Conservation (phyloP, 805 yeast genomes). For the Naumovozyma baii region DNA sequence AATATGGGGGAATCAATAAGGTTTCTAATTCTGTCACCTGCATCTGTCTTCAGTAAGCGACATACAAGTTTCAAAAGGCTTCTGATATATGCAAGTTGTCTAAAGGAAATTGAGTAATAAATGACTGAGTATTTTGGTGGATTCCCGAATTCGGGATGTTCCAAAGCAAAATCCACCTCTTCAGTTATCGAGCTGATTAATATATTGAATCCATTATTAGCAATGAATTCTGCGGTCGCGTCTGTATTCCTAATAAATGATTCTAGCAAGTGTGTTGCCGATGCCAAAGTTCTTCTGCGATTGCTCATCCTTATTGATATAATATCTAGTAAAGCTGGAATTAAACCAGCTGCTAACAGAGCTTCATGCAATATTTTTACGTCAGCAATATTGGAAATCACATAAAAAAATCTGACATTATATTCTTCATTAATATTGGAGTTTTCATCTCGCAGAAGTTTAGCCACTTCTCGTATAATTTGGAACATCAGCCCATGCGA, state of each 20-base stretch:
- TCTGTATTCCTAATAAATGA: slow-evolving; percentile 37
- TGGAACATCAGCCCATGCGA: slow-evolving; percentile 77
- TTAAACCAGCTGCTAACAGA: slow-evolving; percentile 65
- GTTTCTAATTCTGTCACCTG: slow-evolving; percentile 77
- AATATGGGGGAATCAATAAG: slow-evolving; percentile 79
- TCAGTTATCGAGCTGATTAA: slow-evolving; percentile 50
- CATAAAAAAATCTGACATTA: slow-evolving; percentile 42
- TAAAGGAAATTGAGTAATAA: slow-evolving; percentile 43
- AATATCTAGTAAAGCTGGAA: slow-evolving; percentile 55
- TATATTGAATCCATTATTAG: slow-evolving; percentile 52
- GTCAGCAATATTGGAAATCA: slow-evolving; percentile 53
- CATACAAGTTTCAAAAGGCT: slow-evolving; percentile 54
- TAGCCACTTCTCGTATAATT: slow-evolving; percentile 53
- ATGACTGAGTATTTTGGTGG: slow-evolving; percentile 45
- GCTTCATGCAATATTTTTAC: slow-evolving; percentile 46
- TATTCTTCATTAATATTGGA: slow-evolving; percentile 38
- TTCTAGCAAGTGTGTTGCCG: slow-evolving; percentile 52
- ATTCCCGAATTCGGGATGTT: slow-evolving; percentile 48
- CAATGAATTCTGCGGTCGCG: slow-evolving; percentile 52
- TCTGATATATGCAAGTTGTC: slow-evolving; percentile 51
- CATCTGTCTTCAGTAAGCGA: slow-evolving; percentile 57
- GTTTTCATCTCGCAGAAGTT: slow-evolving; percentile 35
- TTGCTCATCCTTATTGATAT: slow-evolving; percentile 43
- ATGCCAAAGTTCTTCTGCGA: slow-evolving; percentile 48
- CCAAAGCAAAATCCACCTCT: slow-evolving; percentile 57